Evolutionary conservation across 129 eudicot species (phyloP).

Genomic region (Flaveria trinervia): DNA sequence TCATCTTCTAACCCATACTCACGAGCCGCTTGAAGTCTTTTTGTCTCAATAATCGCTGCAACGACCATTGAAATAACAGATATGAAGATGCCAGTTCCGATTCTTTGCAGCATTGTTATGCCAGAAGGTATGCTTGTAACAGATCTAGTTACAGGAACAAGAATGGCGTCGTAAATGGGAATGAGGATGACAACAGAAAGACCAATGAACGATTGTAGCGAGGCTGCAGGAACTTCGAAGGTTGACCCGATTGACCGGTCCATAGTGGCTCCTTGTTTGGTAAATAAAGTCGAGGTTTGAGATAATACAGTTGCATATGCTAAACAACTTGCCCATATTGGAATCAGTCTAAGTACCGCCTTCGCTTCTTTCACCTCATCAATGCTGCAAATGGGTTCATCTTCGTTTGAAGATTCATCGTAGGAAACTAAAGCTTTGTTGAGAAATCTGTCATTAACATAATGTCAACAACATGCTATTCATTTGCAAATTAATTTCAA

Average conservation of each 20-base stretch:
- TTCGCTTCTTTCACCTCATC: constrained; percentile 56
- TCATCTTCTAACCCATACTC: constrained; percentile 42
- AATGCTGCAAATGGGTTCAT: constrained; percentile 29
- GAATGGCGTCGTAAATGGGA: constrained; percentile 58
- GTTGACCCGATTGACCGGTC: constrained; percentile 49
- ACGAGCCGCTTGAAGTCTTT: constrained; percentile 48
- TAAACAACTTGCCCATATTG: constrained; percentile 58
- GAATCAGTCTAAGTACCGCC: constrained; percentile 47
- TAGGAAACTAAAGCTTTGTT: constrained; percentile 41
- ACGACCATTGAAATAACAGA: constrained; percentile 49
- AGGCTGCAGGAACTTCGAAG: constrained; percentile 59
- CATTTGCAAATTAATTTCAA: not conserved
- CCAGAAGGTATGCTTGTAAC: constrained; percentile 51
- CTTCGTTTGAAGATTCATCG: constrained; percentile 25
- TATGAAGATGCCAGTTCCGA: constrained; percentile 54
- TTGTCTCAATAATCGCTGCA: constrained; percentile 56
- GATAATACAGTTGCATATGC: constrained; percentile 47
- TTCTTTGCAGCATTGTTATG: constrained; percentile 63
- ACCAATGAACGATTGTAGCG: constrained; percentile 46
- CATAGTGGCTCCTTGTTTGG: constrained; percentile 69
- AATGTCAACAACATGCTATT: not conserved
- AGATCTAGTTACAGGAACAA: constrained; percentile 53
- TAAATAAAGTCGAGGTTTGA: constrained; percentile 60
- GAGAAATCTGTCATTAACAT: constrained; percentile 42
- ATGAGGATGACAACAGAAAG: constrained; percentile 43